Evolutionary conservation across 805 yeast species (phyloP), one percentile per base, ranked within the genome.

Genomic region (Wickerhamomyces chambardii): DNA sequence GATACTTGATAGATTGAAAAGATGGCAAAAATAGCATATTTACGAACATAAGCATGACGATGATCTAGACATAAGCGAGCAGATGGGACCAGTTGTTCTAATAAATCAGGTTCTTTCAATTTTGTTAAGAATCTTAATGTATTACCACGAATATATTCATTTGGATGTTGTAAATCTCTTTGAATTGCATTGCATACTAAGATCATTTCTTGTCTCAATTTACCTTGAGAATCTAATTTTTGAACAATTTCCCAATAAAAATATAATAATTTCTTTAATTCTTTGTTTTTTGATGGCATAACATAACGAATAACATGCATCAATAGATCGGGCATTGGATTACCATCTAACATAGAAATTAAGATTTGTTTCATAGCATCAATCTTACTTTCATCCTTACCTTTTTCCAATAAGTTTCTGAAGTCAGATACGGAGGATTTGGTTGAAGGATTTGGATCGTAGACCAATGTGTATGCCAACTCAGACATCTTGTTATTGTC

Each of bases 221-320:
- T 86, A 4, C 97, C 97, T 35, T 82, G 82, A 27, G 70, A 67
- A 48, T 86, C 95, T 45, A 82, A 67, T 62, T 94, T 94, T 37
- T 95, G 94, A 55, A 95, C 94, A 37, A 90, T 85, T 61, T 92
- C 99, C 97, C 97, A 92, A 66, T 92, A 92, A 51, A 86, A 84
- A 53, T 90, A 92, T 44, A 94, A 68, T 55, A 92, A 69, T 61
- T 89, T 92, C 70, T 92, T 92, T 61, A 94, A 75, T 50, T 79
- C 84, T 62, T 92, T 94, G 62, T 80, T 77, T 52, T 71, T 84
- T 15, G 95, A 84, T 14, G 99, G 98, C 97, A 92, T 87, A 39
- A 94, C 90, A 53, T 85, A 94, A 53, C 98, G 79, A 52, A 92
- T 90, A 47, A 92, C 84, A 56, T 89, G 95, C 98, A 92, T 92